Conservation (phyloP, 192 early-diverging fungal genomes). For the Coemansia sp. region DNA sequence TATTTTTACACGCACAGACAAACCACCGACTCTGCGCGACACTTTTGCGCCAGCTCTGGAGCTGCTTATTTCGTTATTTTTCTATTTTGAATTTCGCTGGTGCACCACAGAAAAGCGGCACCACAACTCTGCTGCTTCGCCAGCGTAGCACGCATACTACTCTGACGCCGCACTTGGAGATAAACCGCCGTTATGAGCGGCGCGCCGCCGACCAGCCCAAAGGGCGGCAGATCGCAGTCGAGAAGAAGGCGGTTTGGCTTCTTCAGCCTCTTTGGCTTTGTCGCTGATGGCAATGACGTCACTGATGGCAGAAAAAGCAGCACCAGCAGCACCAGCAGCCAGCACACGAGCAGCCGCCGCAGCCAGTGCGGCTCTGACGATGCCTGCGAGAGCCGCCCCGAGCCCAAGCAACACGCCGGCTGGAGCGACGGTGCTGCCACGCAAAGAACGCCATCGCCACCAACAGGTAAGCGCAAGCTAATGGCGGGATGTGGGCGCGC, state of each 20-base stretch:
- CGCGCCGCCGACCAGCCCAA: slow-evolving; percentile 1
- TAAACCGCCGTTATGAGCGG: slow-evolving; percentile 19
- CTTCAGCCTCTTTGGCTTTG: slow-evolving; percentile 43
- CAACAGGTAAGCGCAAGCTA: background rate
- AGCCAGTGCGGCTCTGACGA: background rate
- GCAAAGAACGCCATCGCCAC: background rate
- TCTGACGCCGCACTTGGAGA: no score
- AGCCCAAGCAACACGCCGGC: background rate
- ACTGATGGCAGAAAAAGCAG: slow-evolving; percentile 2
- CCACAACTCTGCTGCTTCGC: no score
- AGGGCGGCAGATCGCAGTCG: slow-evolving; percentile 16
- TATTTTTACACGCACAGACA: no score
- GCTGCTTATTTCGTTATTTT: background rate
- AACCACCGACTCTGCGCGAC: no score
- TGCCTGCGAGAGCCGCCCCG: background rate
- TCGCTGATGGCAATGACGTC: slow-evolving; percentile 7
- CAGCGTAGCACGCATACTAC: background rate
- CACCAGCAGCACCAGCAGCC: slow-evolving; percentile 7
- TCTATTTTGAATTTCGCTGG: background rate
- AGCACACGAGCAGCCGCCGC: background rate
- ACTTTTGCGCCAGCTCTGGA: no score
- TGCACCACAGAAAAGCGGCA: background rate
- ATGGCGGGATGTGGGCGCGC: background rate
- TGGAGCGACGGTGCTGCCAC: no score
- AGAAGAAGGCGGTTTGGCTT: slow-evolving; percentile 37